Base-by-base conservation (phyloP, 148 eudicot genomes). In the Camellia lanceoleosa region DNA sequence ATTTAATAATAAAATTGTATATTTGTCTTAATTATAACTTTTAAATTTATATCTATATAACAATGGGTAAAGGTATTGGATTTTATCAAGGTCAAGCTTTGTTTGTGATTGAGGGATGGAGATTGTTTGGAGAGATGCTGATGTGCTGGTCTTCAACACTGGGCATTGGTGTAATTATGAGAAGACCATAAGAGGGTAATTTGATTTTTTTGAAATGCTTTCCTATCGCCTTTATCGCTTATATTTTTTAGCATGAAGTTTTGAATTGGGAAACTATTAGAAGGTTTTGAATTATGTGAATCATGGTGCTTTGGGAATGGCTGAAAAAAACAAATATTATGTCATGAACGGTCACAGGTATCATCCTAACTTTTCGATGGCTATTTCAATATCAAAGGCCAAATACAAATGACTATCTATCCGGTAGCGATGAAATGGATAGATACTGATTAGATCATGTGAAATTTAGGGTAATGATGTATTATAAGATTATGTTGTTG, bases 101-200 rank as follows among this genome's bases (percentile, higher is more conserved):
- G n/a, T n/a, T n/a, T n/a, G n/a, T n/a, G n/a, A n/a, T n/a, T n/a
- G n/a, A n/a, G n/a, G n/a, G n/a, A n/a, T n/a, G n/a, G n/a, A n/a
- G n/a, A n/a, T n/a, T n/a, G n/a, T n/a, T n/a, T 95, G 97, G 99
- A 87, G 68, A 66, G 86, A 87, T 80, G 93, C 97, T 2, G 99
- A 95, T 88, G 63, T 93, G 16, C 82, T 95, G 56, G 77, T 93
- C 13, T 86, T 95, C 63, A 95, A 93, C 82, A 89, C 97, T 0
- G 99, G 99, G 9, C 99, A 93, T 70, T 95, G 99, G 99, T 95
- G 99, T 97, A 95, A 92, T 83, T 87, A 93, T 74, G 98, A 95
- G 88, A 95, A 95, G 97, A 95, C 98, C 70, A 52, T 89, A 12
- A 88, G 97, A 90, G 92, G 90, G 98, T 91, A 91, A 81, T 66